phyloP scores from a whole-genome alignment of 257 asterid species.

The Asclepias syriaca region DNA sequence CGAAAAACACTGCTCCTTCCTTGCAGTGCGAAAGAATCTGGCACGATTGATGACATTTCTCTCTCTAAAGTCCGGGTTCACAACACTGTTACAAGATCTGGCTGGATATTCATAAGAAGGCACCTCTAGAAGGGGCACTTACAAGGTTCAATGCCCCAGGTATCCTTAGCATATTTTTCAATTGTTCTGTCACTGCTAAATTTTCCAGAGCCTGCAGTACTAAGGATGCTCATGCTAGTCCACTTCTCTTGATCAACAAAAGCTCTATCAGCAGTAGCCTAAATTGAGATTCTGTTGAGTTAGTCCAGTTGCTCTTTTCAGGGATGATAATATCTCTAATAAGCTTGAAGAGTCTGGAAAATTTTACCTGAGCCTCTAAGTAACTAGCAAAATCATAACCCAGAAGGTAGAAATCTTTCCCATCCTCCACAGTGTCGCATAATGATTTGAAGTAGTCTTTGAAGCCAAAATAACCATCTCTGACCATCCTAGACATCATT shows the following conservation, averaged over 20 bases:
- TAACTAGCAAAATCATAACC: conserved; percentile 46
- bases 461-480: conserved; percentile 50
- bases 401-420: conserved; percentile 38
- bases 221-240: conserved; percentile 43
- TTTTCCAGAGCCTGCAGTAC: conserved; percentile 43
- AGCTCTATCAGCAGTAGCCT: conserved; percentile 43
- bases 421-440: conserved; percentile 41
- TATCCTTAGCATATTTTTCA: conserved; percentile 39
- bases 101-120: neutral
- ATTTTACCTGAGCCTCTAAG: conserved; percentile 47
- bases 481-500: conserved; percentile 39
- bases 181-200: conserved; percentile 51
- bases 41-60: neutral
- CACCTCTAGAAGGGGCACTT: conserved; percentile 37
- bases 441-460: conserved; percentile 38
- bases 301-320: conserved; percentile 4
- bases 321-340: neutral
- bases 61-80: neutral
- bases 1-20: no score
- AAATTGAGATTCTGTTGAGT: conserved; percentile 12
- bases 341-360: neutral
- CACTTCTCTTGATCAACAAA: conserved; percentile 40
- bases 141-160: conserved; percentile 49
- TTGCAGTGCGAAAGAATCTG: neutral
- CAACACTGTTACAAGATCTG: neutral